Evolutionary conservation across 441 rosid genomes (phyloP).

Genomic region (Adansonia rubrostipa): DNA sequence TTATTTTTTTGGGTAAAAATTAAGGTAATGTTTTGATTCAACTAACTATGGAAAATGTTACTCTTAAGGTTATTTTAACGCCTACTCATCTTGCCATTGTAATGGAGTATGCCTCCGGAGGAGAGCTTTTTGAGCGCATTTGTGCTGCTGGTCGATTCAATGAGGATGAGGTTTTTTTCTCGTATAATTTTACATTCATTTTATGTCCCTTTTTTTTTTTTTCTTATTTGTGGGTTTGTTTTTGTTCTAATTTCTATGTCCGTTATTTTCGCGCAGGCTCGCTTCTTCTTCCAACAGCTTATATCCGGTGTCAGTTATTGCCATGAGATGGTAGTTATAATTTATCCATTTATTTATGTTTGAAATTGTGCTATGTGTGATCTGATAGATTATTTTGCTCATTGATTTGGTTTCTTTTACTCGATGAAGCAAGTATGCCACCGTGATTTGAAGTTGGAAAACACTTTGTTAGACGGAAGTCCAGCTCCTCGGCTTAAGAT

Average conservation of each 20-base stretch:
- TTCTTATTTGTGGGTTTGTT: neutral
- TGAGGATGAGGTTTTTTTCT: slow-evolving; percentile 57
- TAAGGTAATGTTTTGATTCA: too few species aligned
- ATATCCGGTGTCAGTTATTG: slow-evolving; percentile 76
- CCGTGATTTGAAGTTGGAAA: slow-evolving; percentile 72
- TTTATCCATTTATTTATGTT: slow-evolving; percentile 12
- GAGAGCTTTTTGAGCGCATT: slow-evolving; percentile 60
- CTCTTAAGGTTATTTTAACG: slow-evolving; percentile 56
- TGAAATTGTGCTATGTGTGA: neutral
- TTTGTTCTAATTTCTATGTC: neutral
- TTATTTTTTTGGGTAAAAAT: too few species aligned
- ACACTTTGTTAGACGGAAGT: slow-evolving; percentile 71
- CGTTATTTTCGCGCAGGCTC: slow-evolving; percentile 49
- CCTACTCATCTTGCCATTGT: slow-evolving; percentile 77
- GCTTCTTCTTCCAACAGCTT: slow-evolving; percentile 75
- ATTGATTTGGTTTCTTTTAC: slow-evolving; percentile 29
- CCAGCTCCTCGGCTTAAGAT: slow-evolving; percentile 74
- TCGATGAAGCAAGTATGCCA: slow-evolving; percentile 67
- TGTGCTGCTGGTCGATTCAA: slow-evolving; percentile 58
- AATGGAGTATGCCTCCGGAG: slow-evolving; percentile 75
- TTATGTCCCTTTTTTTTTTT: neutral
- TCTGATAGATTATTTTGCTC: slow-evolving; percentile 17
- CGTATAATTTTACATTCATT: slow-evolving; percentile 2
- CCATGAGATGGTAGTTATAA: slow-evolving; percentile 60
- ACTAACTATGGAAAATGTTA: neutral